phyloP scores from a whole-genome alignment of 2,329 filamentous ascomycete species.

The Mariannaea elegans region DNA sequence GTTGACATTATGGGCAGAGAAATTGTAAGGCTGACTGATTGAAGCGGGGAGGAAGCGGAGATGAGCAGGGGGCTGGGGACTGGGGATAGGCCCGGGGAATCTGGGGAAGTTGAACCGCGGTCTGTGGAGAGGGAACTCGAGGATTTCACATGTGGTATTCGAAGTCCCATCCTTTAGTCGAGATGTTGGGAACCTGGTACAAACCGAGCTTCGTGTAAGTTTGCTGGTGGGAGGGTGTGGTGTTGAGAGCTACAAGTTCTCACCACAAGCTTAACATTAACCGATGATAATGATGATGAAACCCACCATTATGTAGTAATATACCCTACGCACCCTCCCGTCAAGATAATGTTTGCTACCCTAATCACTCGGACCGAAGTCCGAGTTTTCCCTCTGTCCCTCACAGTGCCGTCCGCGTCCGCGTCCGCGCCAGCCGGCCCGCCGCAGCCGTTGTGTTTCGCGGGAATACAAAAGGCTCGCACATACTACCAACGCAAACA shows the following conservation, averaged over 20 bases:
- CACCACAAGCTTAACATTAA: neutral
- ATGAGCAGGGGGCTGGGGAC: neutral
- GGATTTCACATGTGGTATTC: conserved; percentile 9
- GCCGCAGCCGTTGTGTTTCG: conserved; percentile 2
- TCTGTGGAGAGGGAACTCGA: conserved; percentile 1
- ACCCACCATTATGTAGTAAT: neutral
- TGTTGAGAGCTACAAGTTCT: neutral
- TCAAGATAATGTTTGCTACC: neutral
- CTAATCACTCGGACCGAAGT: conserved; percentile 3
- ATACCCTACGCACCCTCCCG: neutral
- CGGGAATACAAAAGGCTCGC: too few species aligned
- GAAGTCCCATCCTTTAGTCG: too few species aligned
- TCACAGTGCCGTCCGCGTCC: neutral
- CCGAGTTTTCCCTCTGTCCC: conserved; percentile 1
- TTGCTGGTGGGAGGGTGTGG: neutral
- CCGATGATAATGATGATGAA: neutral
- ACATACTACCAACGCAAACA: too few species aligned
- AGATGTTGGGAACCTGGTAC: too few species aligned
- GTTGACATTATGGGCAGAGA: neutral
- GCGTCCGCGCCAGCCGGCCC: neutral
- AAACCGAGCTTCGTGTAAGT: neutral
- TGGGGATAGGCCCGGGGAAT: conserved; percentile 5
- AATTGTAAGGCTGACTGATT: conserved; percentile 1
- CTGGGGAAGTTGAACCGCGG: conserved; percentile 14
- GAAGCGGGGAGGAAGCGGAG: conserved; percentile 3